phyloP scores from a whole-genome alignment of 2,329 filamentous ascomycete genomes.

The Ilyonectria mors-panacis region DNA sequence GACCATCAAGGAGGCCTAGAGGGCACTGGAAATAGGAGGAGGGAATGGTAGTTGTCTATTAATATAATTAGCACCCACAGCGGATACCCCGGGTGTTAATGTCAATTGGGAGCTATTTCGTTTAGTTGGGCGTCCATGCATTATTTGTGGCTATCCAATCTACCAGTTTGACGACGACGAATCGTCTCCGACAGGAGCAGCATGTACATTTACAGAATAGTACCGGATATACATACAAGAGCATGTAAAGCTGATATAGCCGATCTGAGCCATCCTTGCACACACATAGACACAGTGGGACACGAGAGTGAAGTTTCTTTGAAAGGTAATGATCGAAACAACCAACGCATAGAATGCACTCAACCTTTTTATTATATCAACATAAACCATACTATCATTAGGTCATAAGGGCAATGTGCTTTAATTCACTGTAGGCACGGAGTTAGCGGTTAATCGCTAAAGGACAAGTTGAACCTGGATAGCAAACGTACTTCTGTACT shows the following conservation, averaged over 20 bases:
- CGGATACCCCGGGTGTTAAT: background rate
- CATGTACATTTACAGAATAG: background rate
- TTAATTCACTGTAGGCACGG: constrained; percentile 60
- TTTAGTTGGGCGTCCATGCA: background rate
- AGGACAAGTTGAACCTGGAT: background rate
- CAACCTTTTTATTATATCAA: background rate
- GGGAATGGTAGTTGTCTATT: background rate
- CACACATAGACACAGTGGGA: background rate
- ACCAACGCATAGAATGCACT: background rate
- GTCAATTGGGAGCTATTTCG: background rate
- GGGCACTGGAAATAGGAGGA: background rate
- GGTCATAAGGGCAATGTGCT: constrained; percentile 68
- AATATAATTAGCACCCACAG: constrained; percentile 1
- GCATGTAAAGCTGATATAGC: background rate
- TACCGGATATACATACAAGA: background rate
- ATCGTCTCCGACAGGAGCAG: background rate
- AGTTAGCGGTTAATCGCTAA: constrained; percentile 21
- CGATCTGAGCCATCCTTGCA: background rate
- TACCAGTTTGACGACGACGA: background rate
- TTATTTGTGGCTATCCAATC: background rate
- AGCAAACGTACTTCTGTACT: constrained; percentile 66
- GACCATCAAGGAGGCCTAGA: constrained; percentile 21
- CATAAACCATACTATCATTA: constrained; percentile 41
- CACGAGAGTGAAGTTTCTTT: background rate
- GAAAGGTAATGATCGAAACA: background rate